Base-by-base conservation (phyloP, 129 eudicot genomes). In the Ambrosia artemisiifolia region DNA sequence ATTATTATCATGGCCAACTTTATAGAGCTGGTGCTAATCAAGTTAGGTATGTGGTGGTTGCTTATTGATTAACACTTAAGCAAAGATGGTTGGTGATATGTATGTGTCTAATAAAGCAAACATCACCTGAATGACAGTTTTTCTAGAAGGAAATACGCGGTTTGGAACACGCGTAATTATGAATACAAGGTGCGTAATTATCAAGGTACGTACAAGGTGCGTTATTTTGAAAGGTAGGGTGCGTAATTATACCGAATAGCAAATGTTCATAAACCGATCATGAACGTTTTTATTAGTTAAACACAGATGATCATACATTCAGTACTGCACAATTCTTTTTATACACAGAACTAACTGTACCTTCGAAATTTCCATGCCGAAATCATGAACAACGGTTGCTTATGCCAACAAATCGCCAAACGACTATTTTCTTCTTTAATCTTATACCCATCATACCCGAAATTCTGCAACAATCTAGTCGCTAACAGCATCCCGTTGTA, bases 301-400 rank as follows among this genome's bases (percentile, higher is more conserved):
- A 75, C 61, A 83, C 59, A 24, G 28, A 77, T 18, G 66, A 66
- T 10, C 40, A 65, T 71, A 75, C 75, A 60, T 42, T 34, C 63
- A 54, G 28, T n/a, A n/a, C n/a, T n/a, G n/a, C n/a, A n/a, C n/a
- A n/a, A n/a, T n/a, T n/a, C n/a, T n/a, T n/a, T n/a, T n/a, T n/a
- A n/a, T n/a, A n/a, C n/a, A n/a, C n/a, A n/a, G n/a, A n/a, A n/a
- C 72, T 60, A 84, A 55, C 73, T 67, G 47, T 78, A 83, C 80
- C 88, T 83, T 74, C 82, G 78, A 82, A 75, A 86, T 60, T 87
- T 86, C 97, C 97, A 91, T 0, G 92, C 89, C 3, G 97, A 91
- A 51, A 86, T 83, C 1, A 93, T 72, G 63, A 80, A 91, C 50
- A 91, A 73, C 2, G 97, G 96, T 49, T 62, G 84, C 84, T 88